phyloP scores from a whole-genome alignment of 257 asterid genomes.

The Haberlea rhodopensis region DNA sequence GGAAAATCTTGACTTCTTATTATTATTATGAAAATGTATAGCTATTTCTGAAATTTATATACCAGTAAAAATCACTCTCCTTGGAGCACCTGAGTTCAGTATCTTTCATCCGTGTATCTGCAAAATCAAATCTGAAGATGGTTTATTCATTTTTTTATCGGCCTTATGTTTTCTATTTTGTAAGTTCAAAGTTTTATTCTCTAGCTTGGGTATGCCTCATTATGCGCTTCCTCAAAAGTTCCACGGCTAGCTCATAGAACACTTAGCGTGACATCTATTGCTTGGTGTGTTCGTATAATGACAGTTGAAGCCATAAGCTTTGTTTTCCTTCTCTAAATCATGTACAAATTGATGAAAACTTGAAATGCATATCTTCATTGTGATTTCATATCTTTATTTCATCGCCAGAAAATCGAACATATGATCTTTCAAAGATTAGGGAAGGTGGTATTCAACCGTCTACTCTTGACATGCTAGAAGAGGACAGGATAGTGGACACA shows the following conservation, averaged over 20 bases:
- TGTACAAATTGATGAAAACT: constrained; percentile 11
- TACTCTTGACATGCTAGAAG: constrained; percentile 35
- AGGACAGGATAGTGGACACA: constrained; percentile 66
- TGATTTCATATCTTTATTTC: constrained; percentile 23
- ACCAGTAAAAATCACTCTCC: not conserved
- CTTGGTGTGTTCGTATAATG: not conserved
- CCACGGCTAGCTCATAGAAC: not conserved
- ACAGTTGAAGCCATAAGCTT: constrained; percentile 5
- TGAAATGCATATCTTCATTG: constrained; percentile 6
- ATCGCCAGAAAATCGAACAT: constrained; percentile 37
- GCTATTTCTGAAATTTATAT: not conserved
- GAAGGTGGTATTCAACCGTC: constrained; percentile 30
- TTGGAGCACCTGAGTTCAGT: not conserved
- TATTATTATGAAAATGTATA: not conserved
- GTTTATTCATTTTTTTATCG: too few species aligned
- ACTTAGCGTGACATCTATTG: not conserved
- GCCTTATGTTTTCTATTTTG: not conserved
- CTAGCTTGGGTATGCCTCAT: not conserved
- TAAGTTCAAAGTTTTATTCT: not conserved
- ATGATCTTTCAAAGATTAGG: constrained; percentile 29
- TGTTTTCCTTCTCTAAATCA: not conserved
- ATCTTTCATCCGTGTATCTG: too few species aligned
- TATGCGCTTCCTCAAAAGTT: not conserved
- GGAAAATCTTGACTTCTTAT: not conserved
- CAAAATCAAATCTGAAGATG: not conserved